Evolutionary conservation across 2,329 filamentous ascomycete genomes (phyloP), one percentile per base, ranked within the genome.

Genomic region (Aspergillus arachidicola): DNA sequence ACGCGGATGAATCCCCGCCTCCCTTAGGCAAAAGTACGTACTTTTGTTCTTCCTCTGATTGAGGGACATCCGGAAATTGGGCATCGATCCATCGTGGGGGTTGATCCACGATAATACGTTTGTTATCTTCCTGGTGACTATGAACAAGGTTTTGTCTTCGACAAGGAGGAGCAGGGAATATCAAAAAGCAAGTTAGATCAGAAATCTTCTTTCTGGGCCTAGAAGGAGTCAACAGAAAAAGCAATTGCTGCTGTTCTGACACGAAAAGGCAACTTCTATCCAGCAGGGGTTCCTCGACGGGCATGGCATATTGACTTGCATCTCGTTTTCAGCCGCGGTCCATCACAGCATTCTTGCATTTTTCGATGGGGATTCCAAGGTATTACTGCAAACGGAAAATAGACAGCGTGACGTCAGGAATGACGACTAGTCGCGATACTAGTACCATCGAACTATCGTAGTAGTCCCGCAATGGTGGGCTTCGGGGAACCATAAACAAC

Each of bases 261-360:
- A 41, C 32, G 12, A 23, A 36, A 23, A 54, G 28, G 3, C 19
- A n/a, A 21, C 10, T 16, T 36, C 28, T 36, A 54, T 36, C 23
- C 32, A 23, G 16, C n/a, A 26, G 12, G 48, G 48, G 48, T 11
- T 53, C 48, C 19, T n/a, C 48, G 28, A 53, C 48, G 48, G 28
- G 51, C 30, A 36, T 36, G 51, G 51, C 51, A 28, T 6, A 21
- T 19, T 55, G 51, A 55, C 51, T 38, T 55, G 51, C 51, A 41
- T 55, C 32, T 55, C 32, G 11, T 54, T 54, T 30, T 54, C 51
- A 54, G 51, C 51, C 51, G 51, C 51, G 51, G 51, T 23, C 23
- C 26, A 55, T 38, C 12, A 36, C 11, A 6, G 12, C 19, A 26
- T 21, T n/a, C 51, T 11, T 55, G 32, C 51, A 36, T 26, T 38